phyloP scores from a whole-genome alignment of 1,284 basidiomycete genomes.

The Naganishia liquefaciens region DNA sequence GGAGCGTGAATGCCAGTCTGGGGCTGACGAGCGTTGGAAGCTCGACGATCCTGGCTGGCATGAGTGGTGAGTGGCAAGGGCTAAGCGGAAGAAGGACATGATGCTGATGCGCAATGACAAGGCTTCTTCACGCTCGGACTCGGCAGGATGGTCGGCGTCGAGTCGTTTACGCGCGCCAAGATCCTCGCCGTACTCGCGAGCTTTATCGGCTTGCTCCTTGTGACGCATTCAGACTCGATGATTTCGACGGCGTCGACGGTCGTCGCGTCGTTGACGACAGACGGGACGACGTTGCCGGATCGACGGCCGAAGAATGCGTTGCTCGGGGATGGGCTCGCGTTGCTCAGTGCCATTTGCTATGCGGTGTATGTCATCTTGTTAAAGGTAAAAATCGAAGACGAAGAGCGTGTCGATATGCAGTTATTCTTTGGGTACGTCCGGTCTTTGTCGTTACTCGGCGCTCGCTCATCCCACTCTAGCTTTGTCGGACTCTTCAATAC shows the following conservation, averaged over 20 bases:
- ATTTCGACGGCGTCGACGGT: slow-evolving; percentile 36
- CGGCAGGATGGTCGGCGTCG: slow-evolving; percentile 81
- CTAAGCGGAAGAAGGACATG: no score
- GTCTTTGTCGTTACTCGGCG: slow-evolving; percentile 66
- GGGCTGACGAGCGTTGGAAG: slow-evolving; percentile 87
- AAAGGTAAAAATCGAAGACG: slow-evolving; percentile 79
- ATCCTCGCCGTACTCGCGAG: slow-evolving; percentile 77
- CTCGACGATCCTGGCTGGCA: slow-evolving; percentile 82
- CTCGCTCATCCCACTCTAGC: slow-evolving; percentile 38
- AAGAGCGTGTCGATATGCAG: slow-evolving; percentile 87
- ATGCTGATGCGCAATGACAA: no score
- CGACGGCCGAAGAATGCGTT: slow-evolving; percentile 42
- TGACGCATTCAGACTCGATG: slow-evolving; percentile 75
- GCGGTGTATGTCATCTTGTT: slow-evolving; percentile 88
- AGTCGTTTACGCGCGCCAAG: slow-evolving; percentile 73
- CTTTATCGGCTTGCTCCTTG: slow-evolving; percentile 80
- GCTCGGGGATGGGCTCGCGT: slow-evolving; percentile 75
- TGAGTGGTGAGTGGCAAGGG: slow-evolving; percentile 79
- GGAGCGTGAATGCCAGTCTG: slow-evolving; percentile 77
- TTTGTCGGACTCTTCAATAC: slow-evolving; percentile 92
- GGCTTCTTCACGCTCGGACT: slow-evolving; percentile 92
- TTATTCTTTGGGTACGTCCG: slow-evolving; percentile 73
- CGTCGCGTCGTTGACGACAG: background rate
- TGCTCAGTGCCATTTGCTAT: slow-evolving; percentile 82
- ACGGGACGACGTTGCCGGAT: background rate